A percentile compares a stretch with the other conserved stretches of the same genome.
Evolutionary conservation across 2,329 filamentous ascomycete genomes (phyloP).

Genomic region (Curvularia hawaiiensis): DNA sequence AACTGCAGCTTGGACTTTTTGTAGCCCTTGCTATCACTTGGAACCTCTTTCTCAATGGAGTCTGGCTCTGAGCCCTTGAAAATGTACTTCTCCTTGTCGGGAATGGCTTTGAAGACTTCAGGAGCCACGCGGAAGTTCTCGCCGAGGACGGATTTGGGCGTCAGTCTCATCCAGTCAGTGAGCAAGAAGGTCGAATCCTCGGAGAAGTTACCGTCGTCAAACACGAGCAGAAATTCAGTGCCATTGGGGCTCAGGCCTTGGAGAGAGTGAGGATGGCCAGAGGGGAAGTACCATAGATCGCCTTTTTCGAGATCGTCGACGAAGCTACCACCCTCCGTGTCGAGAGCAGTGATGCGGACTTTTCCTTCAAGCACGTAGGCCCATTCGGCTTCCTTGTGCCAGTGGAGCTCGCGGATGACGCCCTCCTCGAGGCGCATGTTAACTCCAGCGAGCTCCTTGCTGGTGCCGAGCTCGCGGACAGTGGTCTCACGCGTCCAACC

Average conservation of each 20-base stretch:
- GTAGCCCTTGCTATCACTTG: conserved; percentile 61
- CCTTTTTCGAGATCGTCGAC: conserved; percentile 77
- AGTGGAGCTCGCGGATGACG: conserved; percentile 77
- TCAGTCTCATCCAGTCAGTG: conserved; percentile 76
- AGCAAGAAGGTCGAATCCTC: conserved; percentile 74
- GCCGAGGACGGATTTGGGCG: conserved; percentile 71
- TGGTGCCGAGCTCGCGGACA: conserved; percentile 66
- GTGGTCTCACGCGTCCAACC: conserved; percentile 80
- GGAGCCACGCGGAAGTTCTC: conserved; percentile 78
- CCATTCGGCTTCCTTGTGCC: conserved; percentile 83
- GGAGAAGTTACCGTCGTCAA: conserved; percentile 64
- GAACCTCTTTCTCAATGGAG: conserved; percentile 68
- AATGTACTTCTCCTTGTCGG: conserved; percentile 73
- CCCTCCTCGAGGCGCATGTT: conserved; percentile 78
- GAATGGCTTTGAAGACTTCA: conserved; percentile 71
- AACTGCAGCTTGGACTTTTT: conserved; percentile 72
- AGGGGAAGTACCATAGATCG: conserved; percentile 82
- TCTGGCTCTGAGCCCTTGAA: conserved; percentile 72
- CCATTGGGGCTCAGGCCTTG: conserved; percentile 72
- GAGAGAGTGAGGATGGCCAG: conserved; percentile 76
- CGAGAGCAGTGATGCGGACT: conserved; percentile 73
- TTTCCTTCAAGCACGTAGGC: conserved; percentile 73
- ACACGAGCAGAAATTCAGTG: conserved; percentile 67
- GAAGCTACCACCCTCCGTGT: conserved; percentile 77
- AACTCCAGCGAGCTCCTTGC: conserved; percentile 74